Base-by-base conservation (phyloP, 805 yeast species). In the Dipodascopsis uninucleata region DNA sequence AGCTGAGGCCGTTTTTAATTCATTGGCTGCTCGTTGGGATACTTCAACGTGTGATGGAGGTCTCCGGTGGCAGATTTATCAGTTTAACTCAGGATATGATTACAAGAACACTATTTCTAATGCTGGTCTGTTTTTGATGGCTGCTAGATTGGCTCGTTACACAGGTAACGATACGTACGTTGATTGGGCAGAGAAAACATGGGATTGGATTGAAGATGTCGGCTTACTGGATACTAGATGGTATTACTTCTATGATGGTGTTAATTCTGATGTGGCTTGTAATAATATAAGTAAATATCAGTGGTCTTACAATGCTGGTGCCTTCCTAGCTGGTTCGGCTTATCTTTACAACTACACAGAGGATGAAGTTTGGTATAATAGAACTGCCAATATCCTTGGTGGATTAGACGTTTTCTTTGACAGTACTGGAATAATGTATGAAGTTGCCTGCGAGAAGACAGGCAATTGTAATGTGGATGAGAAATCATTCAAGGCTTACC, bases 1-100 rank as follows among this genome's bases (percentile, higher is more conserved):
- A 60, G 85, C 94, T 0, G 95, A 87, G 67, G 95, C 95, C 2
- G 84, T 86, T 12, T 90, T 82, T 69, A 86, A 89, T 63, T 82
- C 95, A 28, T 89, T 90, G 95, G 80, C 85, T 31, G 67, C 72
- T 24, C 77, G 97, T 64, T 90, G 97, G 98, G 96, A 89, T 64
- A 55, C 62, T 5, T 61, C 57, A 2, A 59, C 70, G 43, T 90
- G 98, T 68, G 76, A 72, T 34, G 97, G 98, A 47, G 97, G 98
- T 1, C 68, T 90, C 49, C 74, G 97, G 66, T 90, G 97, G 97
- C 97, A 90, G 70, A 90, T 90, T 59, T 90, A 82, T 69, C 74
- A 81, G 45, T 89, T 96, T 95, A 90, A 90, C 63, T 74, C 86
- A 5, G 98, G 97, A 51, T 90, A 88, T 63, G 84, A 85, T 64